A percentile compares a stretch with the other conserved stretches of the same genome.
Evolutionary conservation across 345 rosid species (phyloP).

Genomic region (Hibiscus mutabilis): DNA sequence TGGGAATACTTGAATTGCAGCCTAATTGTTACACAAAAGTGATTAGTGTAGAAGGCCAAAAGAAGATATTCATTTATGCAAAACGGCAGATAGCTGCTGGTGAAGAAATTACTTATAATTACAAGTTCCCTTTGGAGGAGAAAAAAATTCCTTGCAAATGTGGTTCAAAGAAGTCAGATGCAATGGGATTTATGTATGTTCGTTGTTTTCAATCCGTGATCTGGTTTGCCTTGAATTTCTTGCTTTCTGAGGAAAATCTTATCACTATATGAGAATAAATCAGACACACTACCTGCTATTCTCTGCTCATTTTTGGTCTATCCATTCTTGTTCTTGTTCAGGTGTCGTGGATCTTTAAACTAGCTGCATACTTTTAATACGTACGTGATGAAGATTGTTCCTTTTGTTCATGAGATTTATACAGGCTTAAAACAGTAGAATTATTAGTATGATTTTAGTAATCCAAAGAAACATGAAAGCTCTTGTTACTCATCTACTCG

Average conservation of each 20-base stretch:
- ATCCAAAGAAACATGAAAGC: not conserved
- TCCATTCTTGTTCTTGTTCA: slow-evolving; percentile 24
- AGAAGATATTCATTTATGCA: slow-evolving; percentile 90
- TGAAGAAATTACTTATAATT: slow-evolving; percentile 94
- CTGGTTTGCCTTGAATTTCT: slow-evolving; percentile 4
- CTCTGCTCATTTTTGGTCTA: not conserved
- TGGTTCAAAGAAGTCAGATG: slow-evolving; percentile 80
- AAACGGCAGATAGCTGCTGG: slow-evolving; percentile 77
- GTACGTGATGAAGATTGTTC: slow-evolving; percentile 9
- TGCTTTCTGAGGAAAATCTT: not conserved
- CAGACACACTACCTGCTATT: not conserved
- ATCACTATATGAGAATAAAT: not conserved
- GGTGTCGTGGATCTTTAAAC: slow-evolving; percentile 94
- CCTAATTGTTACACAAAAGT: slow-evolving; percentile 98
- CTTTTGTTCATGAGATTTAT: not conserved
- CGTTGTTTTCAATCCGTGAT: slow-evolving; percentile 7
- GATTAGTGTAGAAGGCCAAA: slow-evolving; percentile 86
- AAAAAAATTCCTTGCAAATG: slow-evolving; percentile 96
- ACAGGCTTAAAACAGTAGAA: not conserved
- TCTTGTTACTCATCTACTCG: no score
- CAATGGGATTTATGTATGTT: not conserved
- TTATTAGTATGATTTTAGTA: not conserved
- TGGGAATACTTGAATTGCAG: slow-evolving; percentile 38
- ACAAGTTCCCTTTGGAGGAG: slow-evolving; percentile 94
- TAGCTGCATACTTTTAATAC: slow-evolving; percentile 29